Percentiles rank a stretch among this genome's conserved stretches.
These are phyloP conservation scores for Saprolegnia parasitica DNA, from an alignment of 352 stramenopile species.

Conservation along the genomic window DNA sequence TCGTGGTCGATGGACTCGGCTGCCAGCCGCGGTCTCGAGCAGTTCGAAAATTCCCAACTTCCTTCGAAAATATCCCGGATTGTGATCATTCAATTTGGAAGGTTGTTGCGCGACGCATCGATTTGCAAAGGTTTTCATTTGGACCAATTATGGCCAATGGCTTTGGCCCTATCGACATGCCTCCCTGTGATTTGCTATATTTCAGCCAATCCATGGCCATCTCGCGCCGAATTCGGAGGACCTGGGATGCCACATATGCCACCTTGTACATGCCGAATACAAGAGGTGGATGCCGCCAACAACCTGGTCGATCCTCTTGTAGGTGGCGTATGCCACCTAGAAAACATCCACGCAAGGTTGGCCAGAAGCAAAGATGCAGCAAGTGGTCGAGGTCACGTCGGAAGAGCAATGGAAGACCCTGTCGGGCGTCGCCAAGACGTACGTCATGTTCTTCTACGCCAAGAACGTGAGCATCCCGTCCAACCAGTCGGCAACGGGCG, in stretches of 20 bases:
- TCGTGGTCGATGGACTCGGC: background rate
- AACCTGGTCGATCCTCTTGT: no score
- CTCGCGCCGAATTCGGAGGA: no score
- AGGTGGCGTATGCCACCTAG: no score
- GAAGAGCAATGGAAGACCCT: slow-evolving; percentile 26
- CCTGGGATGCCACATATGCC: no score
- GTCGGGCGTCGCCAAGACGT: slow-evolving; percentile 27
- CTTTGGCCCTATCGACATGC: no score
- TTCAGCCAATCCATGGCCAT: no score
- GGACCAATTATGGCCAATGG: no score
- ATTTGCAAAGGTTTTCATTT: no score
- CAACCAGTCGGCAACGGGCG: slow-evolving; percentile 72
- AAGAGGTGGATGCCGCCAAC: no score
- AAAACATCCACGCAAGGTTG: background rate
- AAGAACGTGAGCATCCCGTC: slow-evolving; percentile 42
- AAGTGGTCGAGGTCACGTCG: slow-evolving; percentile 28
- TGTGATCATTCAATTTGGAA: background rate
- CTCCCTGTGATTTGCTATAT: no score
- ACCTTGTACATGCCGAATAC: no score
- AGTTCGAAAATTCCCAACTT: background rate
- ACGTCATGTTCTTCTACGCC: slow-evolving; percentile 81
- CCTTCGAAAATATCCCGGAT: background rate
- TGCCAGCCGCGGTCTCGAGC: no score
- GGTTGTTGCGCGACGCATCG: background rate
- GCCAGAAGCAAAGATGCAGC: slow-evolving; percentile 17